These are phyloP conservation scores for Trichoderma sp. DNA, from an alignment of 2,329 filamentous ascomycete species.

Conservation along the genomic window DNA sequence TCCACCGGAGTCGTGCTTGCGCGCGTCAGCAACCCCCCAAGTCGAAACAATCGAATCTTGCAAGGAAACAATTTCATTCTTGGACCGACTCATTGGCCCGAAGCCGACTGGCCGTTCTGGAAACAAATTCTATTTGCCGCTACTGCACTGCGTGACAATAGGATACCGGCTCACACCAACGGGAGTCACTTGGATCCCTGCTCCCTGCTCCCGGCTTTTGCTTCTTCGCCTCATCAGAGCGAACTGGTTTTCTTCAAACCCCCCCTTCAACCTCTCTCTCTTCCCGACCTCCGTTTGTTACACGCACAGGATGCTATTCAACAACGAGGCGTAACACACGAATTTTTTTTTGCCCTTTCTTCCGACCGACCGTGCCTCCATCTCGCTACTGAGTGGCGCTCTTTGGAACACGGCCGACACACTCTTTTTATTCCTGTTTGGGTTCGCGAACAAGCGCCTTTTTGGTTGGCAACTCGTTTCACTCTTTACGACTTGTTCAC, in stretches of 20 bases:
- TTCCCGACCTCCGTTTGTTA: conserved; percentile 3
- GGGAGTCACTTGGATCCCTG: conserved; percentile 11
- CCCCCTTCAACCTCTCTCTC: background rate
- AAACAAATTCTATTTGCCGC: conserved; percentile 6
- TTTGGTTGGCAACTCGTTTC: conserved; percentile 9
- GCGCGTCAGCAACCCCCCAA: conserved; percentile 8
- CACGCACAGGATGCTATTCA: conserved; percentile 18
- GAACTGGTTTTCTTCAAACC: background rate
- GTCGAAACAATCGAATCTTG: conserved; percentile 14
- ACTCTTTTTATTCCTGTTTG: conserved; percentile 1
- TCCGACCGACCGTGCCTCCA: conserved; percentile 10
- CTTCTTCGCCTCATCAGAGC: conserved; percentile 1
- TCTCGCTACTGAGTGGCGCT: conserved; percentile 14
- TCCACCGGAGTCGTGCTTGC: background rate
- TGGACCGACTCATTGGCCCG: conserved; percentile 9
- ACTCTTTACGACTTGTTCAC: conserved; percentile 6
- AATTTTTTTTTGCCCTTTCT: conserved; percentile 12
- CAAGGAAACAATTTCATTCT: background rate
- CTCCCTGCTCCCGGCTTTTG: background rate
- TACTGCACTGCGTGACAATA: conserved; percentile 1
- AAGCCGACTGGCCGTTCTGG: conserved; percentile 12
- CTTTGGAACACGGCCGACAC: conserved; percentile 14
- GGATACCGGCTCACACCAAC: conserved; percentile 3
- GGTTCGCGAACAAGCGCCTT: conserved; percentile 2
- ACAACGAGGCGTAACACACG: conserved; percentile 13